These are phyloP conservation scores for Tritrichomonas musculus DNA, from an alignment of 208 protist genomes.

Conservation along the genomic window DNA sequence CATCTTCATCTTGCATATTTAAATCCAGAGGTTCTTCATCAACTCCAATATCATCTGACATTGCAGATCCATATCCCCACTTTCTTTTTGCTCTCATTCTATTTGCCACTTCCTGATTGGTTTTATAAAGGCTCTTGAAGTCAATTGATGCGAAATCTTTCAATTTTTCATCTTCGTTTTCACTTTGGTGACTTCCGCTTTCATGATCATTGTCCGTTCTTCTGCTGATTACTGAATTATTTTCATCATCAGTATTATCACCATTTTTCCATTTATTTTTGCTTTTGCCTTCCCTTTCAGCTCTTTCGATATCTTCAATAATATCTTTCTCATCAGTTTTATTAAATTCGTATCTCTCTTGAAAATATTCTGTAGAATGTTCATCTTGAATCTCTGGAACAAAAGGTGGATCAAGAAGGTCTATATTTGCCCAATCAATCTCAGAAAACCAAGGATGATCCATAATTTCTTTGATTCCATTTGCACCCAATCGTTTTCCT, in stretches of 20 bases:
- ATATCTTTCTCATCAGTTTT: background rate
- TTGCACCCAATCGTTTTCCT: constrained; percentile 42
- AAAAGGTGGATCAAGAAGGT: background rate
- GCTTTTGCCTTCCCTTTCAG: background rate
- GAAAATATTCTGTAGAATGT: background rate
- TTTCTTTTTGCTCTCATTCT: too few relatives aligned
- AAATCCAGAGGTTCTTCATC: too few relatives aligned
- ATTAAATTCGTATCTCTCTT: background rate
- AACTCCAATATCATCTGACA: too few relatives aligned
- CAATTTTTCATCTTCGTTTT: background rate
- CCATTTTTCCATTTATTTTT: background rate
- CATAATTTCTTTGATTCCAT: constrained; percentile 33
- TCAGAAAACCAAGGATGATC: constrained; percentile 5
- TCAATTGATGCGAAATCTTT: background rate
- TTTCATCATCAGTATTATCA: background rate
- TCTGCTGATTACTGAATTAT: background rate
- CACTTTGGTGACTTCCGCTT: too few relatives aligned
- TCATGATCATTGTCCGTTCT: background rate
- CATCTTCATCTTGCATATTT: too few relatives aligned
- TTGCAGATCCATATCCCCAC: too few relatives aligned
- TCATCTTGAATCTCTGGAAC: background rate
- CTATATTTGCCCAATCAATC: background rate
- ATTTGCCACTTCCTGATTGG: too few relatives aligned
- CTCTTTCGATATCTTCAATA: background rate
- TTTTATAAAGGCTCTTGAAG: background rate